Evolutionary conservation across 2,329 filamentous ascomycete species (phyloP), one percentile per base, ranked within the genome.

Genomic region (Neocatenulostroma microsporum): DNA sequence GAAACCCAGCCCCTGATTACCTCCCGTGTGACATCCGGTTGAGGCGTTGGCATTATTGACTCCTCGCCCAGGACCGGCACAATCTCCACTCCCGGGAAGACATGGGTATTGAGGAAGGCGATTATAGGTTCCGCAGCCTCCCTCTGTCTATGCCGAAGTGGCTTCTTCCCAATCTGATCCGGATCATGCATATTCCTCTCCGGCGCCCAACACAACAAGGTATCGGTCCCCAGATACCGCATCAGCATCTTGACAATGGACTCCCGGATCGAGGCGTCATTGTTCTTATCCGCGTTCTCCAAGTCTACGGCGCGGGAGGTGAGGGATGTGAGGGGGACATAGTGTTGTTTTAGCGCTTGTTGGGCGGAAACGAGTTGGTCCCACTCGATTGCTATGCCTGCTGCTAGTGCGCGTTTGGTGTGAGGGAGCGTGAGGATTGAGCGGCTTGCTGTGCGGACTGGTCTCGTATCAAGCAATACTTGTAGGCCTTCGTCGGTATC

Each of bases 361-460:
- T 88, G 81, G 3, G 83, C 78, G 11, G 83, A 84, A 17, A 80
- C 73, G 42, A 98, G 73, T 32, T 82, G 70, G 58, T 95, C 88
- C 91, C 91, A 98, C 68, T 98, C 91, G 29, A 93, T 66, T 3
- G 89, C 91, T 45, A 98, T 79, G 39, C 85, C 84, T 29, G 80
- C 73, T 17, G 89, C 89, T 25, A 96, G 80, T 53, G 86, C 75
- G 21, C 78, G 79, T 65, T 95, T 96, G 39, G 72, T 74, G 2
- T 66, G 53, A 0, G 91, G 88, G 19, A 96, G 54, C 2, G 72
- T 75, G 50, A 98, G 69, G 45, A 85, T 69, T 26, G 74, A 57
- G 56, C 88, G 86, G 36, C 79, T 79, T 6, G 69, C 83, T 34
- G 84, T 86, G 44, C 88, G 80, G 42, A 98, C 76, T 3, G 87